Evolutionary conservation across 2,329 filamentous ascomycete species (phyloP), one percentile per base, ranked within the genome.

Genomic region (Chalaropsis ovoidea): DNA sequence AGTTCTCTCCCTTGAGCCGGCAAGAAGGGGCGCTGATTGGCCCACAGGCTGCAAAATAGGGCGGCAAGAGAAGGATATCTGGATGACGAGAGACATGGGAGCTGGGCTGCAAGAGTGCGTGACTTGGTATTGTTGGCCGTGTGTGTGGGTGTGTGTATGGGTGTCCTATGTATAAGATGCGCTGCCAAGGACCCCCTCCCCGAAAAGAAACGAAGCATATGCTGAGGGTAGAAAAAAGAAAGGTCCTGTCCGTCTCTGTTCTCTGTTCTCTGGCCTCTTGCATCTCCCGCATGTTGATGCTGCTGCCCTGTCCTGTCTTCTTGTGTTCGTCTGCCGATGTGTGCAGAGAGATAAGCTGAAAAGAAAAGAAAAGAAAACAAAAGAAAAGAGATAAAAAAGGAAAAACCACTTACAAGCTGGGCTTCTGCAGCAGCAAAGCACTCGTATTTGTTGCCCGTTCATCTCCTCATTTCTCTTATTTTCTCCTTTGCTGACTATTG

Each of bases 401-500:
- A 8, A 47, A 47, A n/a, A 47, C 43, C 15, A 58, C 54, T 19
- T 19, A 22, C 31, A 35, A 39, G 31, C 54, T 58, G 31, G 31
- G 54, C 54, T 39, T 31, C 31, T 35, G 31, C 27, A 58, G 13
- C 27, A 58, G 27, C 52, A 35, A 52, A 52, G 8, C 22, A 39
- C n/a, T 58, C 27, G 27, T 58, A 58, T 58, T 58, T 35, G 54
- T 13, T 58, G 47, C 10, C 27, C 39, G 22, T 17, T 58, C 27
- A 58, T 58, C 24, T 58, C 39, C 35, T 64, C n/a, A 4, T 62
- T 56, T 49, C 27, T 61, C 49, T 62, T 43, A 6, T 54, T 62
- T 43, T 65, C 61, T 27, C 41, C 49, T 64, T 22, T 7, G 13
- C 19, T 31, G 41, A 19, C 10, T 60, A 2, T 47, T 41, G 17